Evolutionary conservation across 2,329 filamentous ascomycete genomes (phyloP).

Genomic region (Colletotrichum lentis): DNA sequence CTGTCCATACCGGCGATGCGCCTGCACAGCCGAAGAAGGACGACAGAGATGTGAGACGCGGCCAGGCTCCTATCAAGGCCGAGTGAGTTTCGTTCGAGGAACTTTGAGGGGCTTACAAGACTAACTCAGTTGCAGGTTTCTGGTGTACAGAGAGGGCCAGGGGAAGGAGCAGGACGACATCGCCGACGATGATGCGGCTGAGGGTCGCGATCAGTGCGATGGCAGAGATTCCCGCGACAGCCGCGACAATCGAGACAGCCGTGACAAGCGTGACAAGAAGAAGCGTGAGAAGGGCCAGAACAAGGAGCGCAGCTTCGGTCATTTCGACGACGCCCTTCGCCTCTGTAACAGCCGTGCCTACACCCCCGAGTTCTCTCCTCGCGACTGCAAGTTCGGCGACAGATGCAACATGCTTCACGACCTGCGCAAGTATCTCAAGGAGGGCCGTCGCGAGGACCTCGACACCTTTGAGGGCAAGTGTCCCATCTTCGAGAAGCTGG

Average conservation of each 20-base stretch:
- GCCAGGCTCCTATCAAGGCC: slow-evolving; percentile 49
- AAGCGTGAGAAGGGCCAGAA: slow-evolving; percentile 73
- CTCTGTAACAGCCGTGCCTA: slow-evolving; percentile 79
- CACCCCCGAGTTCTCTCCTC: slow-evolving; percentile 81
- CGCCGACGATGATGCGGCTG: slow-evolving; percentile 60
- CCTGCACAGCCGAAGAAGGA: slow-evolving; percentile 29
- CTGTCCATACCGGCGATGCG: slow-evolving; percentile 24
- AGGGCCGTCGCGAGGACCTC: slow-evolving; percentile 83
- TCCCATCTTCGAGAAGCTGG: slow-evolving; percentile 79
- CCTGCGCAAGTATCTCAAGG: slow-evolving; percentile 81
- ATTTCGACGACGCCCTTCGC: slow-evolving; percentile 76
- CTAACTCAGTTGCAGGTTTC: slow-evolving; percentile 44
- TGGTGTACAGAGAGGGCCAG: slow-evolving; percentile 45
- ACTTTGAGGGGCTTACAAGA: background rate
- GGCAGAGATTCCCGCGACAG: slow-evolving; percentile 58
- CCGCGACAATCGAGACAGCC: slow-evolving; percentile 48
- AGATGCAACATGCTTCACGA: slow-evolving; percentile 86
- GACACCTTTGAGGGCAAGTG: slow-evolving; percentile 79
- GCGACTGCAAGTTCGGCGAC: slow-evolving; percentile 78
- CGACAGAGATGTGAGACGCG: slow-evolving; percentile 40
- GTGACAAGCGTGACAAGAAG: slow-evolving; percentile 51
- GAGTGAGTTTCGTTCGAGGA: slow-evolving; percentile 45
- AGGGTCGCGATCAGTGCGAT: slow-evolving; percentile 50
- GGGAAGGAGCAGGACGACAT: slow-evolving; percentile 64
- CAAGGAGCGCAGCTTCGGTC: slow-evolving; percentile 81